Conservation (phyloP, 805 yeast species). For the Candida adriatica region DNA sequence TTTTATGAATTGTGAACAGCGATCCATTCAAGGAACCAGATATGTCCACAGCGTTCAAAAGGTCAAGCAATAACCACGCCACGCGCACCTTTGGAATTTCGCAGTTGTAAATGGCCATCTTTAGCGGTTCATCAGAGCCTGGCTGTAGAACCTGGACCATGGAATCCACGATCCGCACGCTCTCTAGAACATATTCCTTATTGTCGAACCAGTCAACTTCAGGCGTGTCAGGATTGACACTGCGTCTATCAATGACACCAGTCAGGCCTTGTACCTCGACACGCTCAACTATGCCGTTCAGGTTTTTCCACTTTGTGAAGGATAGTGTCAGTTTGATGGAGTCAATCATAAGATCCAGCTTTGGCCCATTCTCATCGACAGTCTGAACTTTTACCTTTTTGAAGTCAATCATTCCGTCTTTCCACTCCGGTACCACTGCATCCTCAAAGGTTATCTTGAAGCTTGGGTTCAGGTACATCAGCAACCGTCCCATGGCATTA, state of each 20-base stretch:
- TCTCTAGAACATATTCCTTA: constrained; percentile 33
- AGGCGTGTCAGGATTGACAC: constrained; percentile 12
- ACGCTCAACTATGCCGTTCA: constrained; percentile 75
- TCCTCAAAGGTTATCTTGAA: constrained; percentile 77
- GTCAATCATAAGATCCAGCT: constrained; percentile 75
- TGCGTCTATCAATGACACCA: constrained; percentile 71
- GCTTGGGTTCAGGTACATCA: constrained; percentile 67
- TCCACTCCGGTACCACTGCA: constrained; percentile 92
- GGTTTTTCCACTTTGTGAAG: constrained; percentile 79
- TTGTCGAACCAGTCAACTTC: constrained; percentile 28
- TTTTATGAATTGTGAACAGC: constrained; percentile 68
- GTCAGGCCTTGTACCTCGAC: constrained; percentile 76
- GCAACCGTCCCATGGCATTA: constrained; percentile 62
- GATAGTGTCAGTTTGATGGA: constrained; percentile 74
- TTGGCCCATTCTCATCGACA: constrained; percentile 62
- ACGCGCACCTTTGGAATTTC: constrained; percentile 56
- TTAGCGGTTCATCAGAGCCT: constrained; percentile 19
- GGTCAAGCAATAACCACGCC: constrained; percentile 53
- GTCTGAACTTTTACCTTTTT: constrained; percentile 65
- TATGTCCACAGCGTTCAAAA: constrained; percentile 61
- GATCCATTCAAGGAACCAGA: constrained; percentile 73
- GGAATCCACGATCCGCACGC: constrained; percentile 45
- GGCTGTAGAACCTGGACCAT: constrained; percentile 30
- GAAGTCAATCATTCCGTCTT: constrained; percentile 74
- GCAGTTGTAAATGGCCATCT: constrained; percentile 56